These are phyloP conservation scores for Angomonas ambiguus DNA, from an alignment of 208 protist species.

Conservation along the genomic window DNA sequence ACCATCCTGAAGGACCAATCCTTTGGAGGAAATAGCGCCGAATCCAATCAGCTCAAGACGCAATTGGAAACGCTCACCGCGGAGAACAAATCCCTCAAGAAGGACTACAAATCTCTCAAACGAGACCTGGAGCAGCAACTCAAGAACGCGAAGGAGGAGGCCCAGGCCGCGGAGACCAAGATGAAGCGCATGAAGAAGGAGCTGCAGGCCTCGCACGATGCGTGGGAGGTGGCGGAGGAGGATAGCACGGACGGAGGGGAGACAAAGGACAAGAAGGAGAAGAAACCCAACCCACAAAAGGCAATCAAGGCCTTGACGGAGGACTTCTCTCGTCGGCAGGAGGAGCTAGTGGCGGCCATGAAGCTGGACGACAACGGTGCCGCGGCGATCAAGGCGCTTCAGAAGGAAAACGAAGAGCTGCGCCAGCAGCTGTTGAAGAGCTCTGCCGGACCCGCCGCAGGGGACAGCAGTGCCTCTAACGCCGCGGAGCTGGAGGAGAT, in stretches of 20 bases:
- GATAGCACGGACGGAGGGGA: not conserved
- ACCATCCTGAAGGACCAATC: conserved; percentile 74
- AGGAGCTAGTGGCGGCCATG: conserved; percentile 43
- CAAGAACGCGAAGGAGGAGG: conserved; percentile 51
- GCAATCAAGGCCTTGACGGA: conserved; percentile 25
- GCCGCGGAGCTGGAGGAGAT: conserved; percentile 53
- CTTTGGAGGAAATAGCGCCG: conserved; percentile 87
- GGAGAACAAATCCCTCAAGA: conserved; percentile 64
- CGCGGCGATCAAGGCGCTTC: conserved; percentile 30
- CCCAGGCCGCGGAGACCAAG: conserved; percentile 32
- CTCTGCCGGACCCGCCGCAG: not conserved
- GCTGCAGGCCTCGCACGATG: not conserved
- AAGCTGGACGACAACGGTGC: conserved; percentile 44
- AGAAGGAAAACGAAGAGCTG: conserved; percentile 39
- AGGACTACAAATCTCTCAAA: conserved; percentile 61
- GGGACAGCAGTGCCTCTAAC: not conserved
- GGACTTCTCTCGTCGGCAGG: conserved; percentile 28
- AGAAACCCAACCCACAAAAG: conserved; percentile 10
- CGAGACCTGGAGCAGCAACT: conserved; percentile 45
- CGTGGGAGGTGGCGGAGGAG: not conserved
- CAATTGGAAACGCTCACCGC: conserved; percentile 79
- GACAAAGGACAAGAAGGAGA: not conserved
- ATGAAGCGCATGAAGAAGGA: conserved; percentile 70
- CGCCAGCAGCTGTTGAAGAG: conserved; percentile 18
- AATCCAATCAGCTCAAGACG: conserved; percentile 87